These are phyloP conservation scores for Ophiostoma ulmi DNA, from an alignment of 2,329 filamentous ascomycete species.

Conservation along the genomic window DNA sequence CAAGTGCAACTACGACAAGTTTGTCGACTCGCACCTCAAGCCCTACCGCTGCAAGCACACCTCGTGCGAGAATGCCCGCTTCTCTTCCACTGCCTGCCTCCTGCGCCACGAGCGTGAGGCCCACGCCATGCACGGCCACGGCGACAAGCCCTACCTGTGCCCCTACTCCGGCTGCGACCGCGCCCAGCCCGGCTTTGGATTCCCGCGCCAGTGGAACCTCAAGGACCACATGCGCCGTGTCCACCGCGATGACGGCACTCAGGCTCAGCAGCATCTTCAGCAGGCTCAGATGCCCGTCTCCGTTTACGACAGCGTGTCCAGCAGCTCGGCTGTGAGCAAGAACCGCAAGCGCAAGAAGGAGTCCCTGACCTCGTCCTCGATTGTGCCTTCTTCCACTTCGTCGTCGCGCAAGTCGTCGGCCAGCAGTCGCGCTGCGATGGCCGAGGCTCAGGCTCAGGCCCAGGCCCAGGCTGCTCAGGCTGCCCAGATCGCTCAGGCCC, in stretches of 20 bases:
- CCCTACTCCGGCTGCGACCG: conserved; percentile 83
- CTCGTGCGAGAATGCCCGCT: conserved; percentile 77
- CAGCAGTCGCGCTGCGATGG: conserved; percentile 28
- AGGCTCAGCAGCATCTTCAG: background rate
- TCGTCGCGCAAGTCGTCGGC: conserved; percentile 32
- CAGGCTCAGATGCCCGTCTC: background rate
- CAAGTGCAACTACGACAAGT: conserved; percentile 99
- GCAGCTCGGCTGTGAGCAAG: conserved; percentile 36
- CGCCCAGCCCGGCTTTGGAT: conserved; percentile 74
- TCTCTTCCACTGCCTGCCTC: conserved; percentile 91
- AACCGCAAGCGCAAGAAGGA: conserved; percentile 57
- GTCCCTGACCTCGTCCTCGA: conserved; percentile 34
- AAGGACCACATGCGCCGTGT: conserved; percentile 97
- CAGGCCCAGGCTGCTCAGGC: conserved; percentile 9
- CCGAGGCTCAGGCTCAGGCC: conserved; percentile 8
- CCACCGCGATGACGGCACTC: conserved; percentile 57
- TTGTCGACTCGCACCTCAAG: conserved; percentile 92
- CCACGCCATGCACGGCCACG: conserved; percentile 91
- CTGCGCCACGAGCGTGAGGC: conserved; percentile 93
- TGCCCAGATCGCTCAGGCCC: background rate
- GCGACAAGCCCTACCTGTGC: conserved; percentile 87
- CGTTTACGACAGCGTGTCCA: conserved; percentile 10
- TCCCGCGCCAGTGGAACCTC: conserved; percentile 92
- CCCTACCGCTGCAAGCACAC: conserved; percentile 90
- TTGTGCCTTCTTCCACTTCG: conserved; percentile 28